phyloP scores from a whole-genome alignment of 1,284 basidiomycete genomes.

The Ganoderma resinaceum region DNA sequence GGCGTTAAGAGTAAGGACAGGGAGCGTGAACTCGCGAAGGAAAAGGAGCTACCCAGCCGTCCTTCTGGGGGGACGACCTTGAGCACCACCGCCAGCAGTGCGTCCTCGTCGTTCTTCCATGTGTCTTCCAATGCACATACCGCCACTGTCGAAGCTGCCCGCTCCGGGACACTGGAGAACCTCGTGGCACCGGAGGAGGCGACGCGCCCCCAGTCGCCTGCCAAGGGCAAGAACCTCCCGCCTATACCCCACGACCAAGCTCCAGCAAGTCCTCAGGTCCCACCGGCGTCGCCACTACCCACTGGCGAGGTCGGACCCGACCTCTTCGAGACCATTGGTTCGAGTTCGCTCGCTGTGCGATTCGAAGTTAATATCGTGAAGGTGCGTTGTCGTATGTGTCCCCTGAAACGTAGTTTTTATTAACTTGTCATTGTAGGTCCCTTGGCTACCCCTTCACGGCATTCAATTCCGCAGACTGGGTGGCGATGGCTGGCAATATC shows the following conservation, averaged over 20 bases:
- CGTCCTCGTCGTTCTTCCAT: conserved; percentile 83
- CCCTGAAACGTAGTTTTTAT: conserved; percentile 5
- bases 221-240: conserved; percentile 68
- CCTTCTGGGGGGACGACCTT: conserved; percentile 63
- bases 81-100: conserved; percentile 69
- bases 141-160: conserved; percentile 46
- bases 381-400: conserved; percentile 53
- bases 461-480: conserved; percentile 94
- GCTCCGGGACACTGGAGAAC: conserved; percentile 39
- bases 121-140: conserved; percentile 64
- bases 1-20: conserved; percentile 52
- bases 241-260: conserved; percentile 75
- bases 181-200: conserved; percentile 46
- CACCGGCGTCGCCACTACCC: conserved; percentile 55
- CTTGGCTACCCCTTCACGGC: conserved; percentile 92
- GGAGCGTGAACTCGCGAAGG: conserved; percentile 44
- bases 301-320: conserved; percentile 72
- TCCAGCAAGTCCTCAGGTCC: conserved; percentile 40
- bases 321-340: conserved; percentile 75
- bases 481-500: conserved; percentile 97
- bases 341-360: conserved; percentile 82
- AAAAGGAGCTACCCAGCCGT: conserved; percentile 54
- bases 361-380: conserved; percentile 97
- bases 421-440: conserved; percentile 66
- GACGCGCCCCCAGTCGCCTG: conserved; percentile 46